phyloP scores from a whole-genome alignment of 2,329 filamentous ascomycete genomes.

The Pseudonectria buxi region DNA sequence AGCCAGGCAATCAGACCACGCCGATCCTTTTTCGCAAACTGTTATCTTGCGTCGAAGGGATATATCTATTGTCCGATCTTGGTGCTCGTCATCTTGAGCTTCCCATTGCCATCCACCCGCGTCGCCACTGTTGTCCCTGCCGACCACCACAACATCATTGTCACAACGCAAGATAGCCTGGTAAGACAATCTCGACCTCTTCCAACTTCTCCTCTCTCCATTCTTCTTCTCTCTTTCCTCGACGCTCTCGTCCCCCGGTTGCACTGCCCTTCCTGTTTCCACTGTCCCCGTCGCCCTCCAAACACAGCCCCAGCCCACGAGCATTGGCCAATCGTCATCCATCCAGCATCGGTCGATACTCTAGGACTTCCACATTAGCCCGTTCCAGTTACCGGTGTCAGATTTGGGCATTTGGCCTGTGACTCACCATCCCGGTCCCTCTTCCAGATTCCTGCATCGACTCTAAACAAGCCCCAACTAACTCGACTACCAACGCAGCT shows the following conservation, averaged over 20 bases:
- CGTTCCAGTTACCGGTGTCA: slow-evolving; percentile 14
- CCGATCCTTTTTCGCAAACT: no score
- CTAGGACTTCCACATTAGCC: slow-evolving; percentile 12
- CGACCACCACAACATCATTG: no score
- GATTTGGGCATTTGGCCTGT: slow-evolving; percentile 24
- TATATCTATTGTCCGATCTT: no score
- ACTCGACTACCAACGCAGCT: slow-evolving; percentile 23
- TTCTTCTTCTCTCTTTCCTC: slow-evolving; percentile 7
- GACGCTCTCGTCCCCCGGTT: slow-evolving; percentile 5
- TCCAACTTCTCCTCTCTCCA: slow-evolving; percentile 4
- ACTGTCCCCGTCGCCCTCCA: slow-evolving; percentile 4
- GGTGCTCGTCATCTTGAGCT: no score
- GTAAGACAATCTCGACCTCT: neutral
- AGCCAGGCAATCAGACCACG: no score
- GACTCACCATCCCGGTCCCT: slow-evolving; percentile 25
- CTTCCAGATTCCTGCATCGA: slow-evolving; percentile 19
- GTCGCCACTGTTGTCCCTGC: no score
- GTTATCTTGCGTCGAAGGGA: no score
- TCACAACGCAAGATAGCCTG: no score
- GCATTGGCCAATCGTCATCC: slow-evolving; percentile 15
- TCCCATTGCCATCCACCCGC: no score
- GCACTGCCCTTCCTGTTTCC: slow-evolving; percentile 4
- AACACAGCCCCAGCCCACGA: slow-evolving; percentile 7
- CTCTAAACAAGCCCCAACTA: slow-evolving; percentile 20
- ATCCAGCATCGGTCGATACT: slow-evolving; percentile 13